Evolutionary conservation across 2,329 filamentous ascomycete species (phyloP).

Genomic region (Emergomyces africanus): DNA sequence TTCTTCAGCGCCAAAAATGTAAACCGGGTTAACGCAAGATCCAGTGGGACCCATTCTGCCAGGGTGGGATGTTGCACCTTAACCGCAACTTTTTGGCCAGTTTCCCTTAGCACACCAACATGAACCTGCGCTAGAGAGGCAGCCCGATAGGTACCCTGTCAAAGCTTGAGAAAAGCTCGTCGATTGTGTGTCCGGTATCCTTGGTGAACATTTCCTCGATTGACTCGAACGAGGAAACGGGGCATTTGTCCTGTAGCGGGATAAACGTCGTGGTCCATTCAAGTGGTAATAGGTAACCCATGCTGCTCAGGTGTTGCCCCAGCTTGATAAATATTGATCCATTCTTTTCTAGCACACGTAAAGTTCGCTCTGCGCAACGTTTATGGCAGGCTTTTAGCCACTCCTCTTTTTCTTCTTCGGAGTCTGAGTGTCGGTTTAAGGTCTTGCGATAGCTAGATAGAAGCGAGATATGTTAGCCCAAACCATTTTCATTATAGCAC

Average conservation of each 20-base stretch:
- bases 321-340: slow-evolving; percentile 98
- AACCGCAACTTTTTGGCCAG: slow-evolving; percentile 77
- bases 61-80: slow-evolving; percentile 91
- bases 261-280: slow-evolving; percentile 97
- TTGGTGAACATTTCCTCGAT: slow-evolving; percentile 74
- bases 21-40: slow-evolving; percentile 73
- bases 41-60: slow-evolving; percentile 79
- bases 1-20: slow-evolving; percentile 81
- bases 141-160: slow-evolving; percentile 66
- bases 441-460: slow-evolving; percentile 69
- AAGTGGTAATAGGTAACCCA: slow-evolving; percentile 82
- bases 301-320: slow-evolving; percentile 87
- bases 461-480: not conserved
- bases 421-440: slow-evolving; percentile 50
- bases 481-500: not conserved
- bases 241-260: slow-evolving; percentile 89
- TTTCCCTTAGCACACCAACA: slow-evolving; percentile 67
- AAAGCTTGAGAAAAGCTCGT: slow-evolving; percentile 79
- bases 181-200: slow-evolving; percentile 68
- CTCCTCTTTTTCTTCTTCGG: slow-evolving; percentile 52
- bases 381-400: slow-evolving; percentile 75
- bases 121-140: slow-evolving; percentile 94
- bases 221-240: slow-evolving; percentile 76
- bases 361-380: slow-evolving; percentile 77
- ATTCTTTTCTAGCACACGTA: slow-evolving; percentile 83